A percentile compares a stretch with the other conserved stretches of the same genome.
These are phyloP conservation scores for Lachnellula subtilissima DNA, from an alignment of 2,329 filamentous ascomycete genomes.

Conservation along the genomic window DNA sequence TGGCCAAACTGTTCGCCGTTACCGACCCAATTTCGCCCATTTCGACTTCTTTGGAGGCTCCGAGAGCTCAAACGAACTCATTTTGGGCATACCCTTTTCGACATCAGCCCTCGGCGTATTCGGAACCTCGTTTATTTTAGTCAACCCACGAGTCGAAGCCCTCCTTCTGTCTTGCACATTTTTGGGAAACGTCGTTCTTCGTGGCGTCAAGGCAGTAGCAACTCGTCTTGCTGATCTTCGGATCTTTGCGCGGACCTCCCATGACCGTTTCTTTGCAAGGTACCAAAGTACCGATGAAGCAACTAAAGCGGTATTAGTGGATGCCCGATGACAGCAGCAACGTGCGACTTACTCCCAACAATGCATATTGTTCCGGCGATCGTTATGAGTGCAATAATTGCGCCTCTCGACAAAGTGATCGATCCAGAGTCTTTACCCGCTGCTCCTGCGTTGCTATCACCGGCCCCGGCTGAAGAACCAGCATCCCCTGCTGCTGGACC, in stretches of 20 bases:
- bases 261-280: conserved; percentile 78
- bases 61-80: conserved; percentile 28
- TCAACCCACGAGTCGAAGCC: conserved; percentile 37
- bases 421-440: conserved; percentile 56
- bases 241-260: conserved; percentile 70
- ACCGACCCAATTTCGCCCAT: conserved; percentile 26
- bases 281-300: conserved; percentile 63
- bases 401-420: conserved; percentile 62
- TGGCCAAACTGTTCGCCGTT: conserved; percentile 10
- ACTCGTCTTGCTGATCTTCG: conserved; percentile 62
- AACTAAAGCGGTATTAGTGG: conserved; percentile 15
- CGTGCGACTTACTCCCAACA: conserved; percentile 56
- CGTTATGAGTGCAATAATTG: conserved; percentile 68
- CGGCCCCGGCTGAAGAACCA: conserved; percentile 34
- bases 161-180: conserved; percentile 45
- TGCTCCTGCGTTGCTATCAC: conserved; percentile 58
- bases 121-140: conserved; percentile 50
- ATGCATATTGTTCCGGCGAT: conserved; percentile 64
- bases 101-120: conserved; percentile 56
- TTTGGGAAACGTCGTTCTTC: conserved; percentile 55
- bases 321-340: background rate
- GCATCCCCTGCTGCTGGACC: conserved; percentile 28
- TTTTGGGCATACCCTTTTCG: conserved; percentile 47
- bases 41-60: conserved; percentile 30
- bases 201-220: conserved; percentile 57